Percentiles rank a stretch among this genome's conserved stretches.
phyloP scores from a whole-genome alignment of 202 grass and related monocot species.

The Cymbopogon flexuosus region DNA sequence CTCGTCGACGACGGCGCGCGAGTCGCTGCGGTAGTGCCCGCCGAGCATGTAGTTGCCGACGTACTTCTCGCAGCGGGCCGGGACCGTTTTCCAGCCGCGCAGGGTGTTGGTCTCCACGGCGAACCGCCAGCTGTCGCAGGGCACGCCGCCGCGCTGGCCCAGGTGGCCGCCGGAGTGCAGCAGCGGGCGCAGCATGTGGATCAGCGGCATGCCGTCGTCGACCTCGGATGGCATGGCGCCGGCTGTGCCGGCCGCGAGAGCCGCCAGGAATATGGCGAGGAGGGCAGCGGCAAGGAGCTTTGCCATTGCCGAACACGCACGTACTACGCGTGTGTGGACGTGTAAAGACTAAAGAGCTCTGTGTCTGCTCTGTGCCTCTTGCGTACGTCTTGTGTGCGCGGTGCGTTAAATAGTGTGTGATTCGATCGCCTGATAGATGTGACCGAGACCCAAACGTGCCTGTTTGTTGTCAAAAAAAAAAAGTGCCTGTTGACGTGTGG shows the following conservation, averaged over 20 bases:
- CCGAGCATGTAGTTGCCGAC: slow-evolving; percentile 59
- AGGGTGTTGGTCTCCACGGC: slow-evolving; percentile 47
- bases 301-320: no score
- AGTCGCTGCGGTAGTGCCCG: slow-evolving; percentile 32
- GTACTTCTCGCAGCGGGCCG: slow-evolving; percentile 36
- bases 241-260: not conserved
- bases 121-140: slow-evolving; percentile 53
- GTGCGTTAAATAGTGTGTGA: no score
- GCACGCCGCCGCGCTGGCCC: not conserved
- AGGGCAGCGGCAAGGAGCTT: not conserved
- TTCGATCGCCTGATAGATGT: no score
- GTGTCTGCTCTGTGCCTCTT: no score
- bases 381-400: no score
- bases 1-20: slow-evolving; percentile 37
- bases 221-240: not conserved
- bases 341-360: no score
- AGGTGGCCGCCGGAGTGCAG: slow-evolving; percentile 10
- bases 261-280: not conserved
- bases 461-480: no score
- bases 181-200: slow-evolving; percentile 44
- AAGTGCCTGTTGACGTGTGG: no score
- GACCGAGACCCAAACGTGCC: no score
- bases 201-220: not conserved
- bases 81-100: slow-evolving; percentile 28
- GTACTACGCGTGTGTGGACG: no score